Base-by-base conservation (phyloP, 345 rosid genomes). In the Bruguiera gymnorhiza region DNA sequence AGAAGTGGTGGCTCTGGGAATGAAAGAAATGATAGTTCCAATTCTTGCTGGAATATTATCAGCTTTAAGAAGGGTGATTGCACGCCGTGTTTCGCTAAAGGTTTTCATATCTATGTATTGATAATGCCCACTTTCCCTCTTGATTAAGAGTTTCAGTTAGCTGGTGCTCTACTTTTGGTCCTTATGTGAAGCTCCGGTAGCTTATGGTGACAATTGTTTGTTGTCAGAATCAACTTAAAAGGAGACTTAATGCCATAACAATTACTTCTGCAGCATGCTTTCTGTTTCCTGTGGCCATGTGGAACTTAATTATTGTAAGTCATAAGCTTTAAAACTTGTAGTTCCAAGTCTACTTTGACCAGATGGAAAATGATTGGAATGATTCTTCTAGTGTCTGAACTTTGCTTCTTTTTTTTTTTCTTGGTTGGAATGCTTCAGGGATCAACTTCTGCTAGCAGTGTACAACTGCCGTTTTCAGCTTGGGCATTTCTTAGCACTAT, bases 221-320 rank as follows among this genome's bases (percentile, higher is more conserved):
- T 29, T 21, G 24, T 64, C 83, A 95, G 99, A 90, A 88, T 83
- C 97, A 89, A 82, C 87, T 86, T 53, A 95, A 90, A 81, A 88
- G 89, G 83, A 82, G 99, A 66, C 93, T 95, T 24, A 87, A 95
- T 83, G 98, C 97, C 16, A 82, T 92, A 78, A 92, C 91, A 62
- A 81, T 95, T 65, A 79, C 97, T 74, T 87, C 96, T 24, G 96
- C 98, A 60, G 85, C 99, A 20, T 92, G 96, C 73, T 88, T 95
- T 70, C 76, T 95, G 68, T 95, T 95, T 85, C 99, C 99, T 36
- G 87, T 88, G 65, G 99, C 98, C 67, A 95, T 95, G 97, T 95
- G 99, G 97, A 94, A 92, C 83, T 83, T 89, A 73, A 85, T 95
- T 73, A 80, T 82, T 9, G 99, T 92, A 88, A 88, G 99, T 81